Evolutionary conservation across 768 basidiomycete species (phyloP).

Genomic region (Piloderma croceum): DNA sequence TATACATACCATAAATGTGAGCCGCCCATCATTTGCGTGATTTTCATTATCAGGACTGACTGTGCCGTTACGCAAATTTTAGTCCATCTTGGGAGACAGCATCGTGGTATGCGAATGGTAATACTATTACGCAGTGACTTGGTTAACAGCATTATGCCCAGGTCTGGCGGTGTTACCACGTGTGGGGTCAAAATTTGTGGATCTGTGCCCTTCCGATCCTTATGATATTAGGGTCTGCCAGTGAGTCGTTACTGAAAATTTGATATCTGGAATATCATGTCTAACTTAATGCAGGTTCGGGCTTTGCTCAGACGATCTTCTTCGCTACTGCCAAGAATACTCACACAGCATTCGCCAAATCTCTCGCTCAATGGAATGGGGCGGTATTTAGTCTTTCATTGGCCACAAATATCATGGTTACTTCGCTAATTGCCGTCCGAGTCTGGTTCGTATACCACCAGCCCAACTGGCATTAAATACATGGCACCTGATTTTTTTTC

Average conservation of each 20-base stretch:
- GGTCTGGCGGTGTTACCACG: slow-evolving; percentile 30
- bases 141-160: slow-evolving; percentile 1
- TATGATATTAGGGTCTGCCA: slow-evolving; percentile 25
- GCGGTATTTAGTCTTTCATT: slow-evolving; percentile 31
- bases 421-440: slow-evolving; percentile 27
- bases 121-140: neutral
- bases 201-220: slow-evolving; percentile 25
- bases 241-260: slow-evolving; percentile 10
- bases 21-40: too few species aligned
- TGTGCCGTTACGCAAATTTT: too few species aligned
- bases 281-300: slow-evolving; percentile 18
- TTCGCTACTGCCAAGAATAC: slow-evolving; percentile 22
- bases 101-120: slow-evolving; percentile 19
- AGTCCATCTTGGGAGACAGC: slow-evolving; percentile 29
- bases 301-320: slow-evolving; percentile 26
- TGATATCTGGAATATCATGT: neutral
- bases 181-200: slow-evolving; percentile 28
- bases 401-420: slow-evolving; percentile 28
- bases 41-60: slow-evolving; percentile 1
- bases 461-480: too few species aligned
- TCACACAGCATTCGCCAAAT: slow-evolving; percentile 29
- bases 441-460: slow-evolving; percentile 28
- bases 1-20: slow-evolving; percentile 27
- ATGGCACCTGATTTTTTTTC: neutral
- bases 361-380: slow-evolving; percentile 29